Evolutionary conservation across 345 rosid genomes (phyloP).

Genomic region (Populus ilicifolia): DNA sequence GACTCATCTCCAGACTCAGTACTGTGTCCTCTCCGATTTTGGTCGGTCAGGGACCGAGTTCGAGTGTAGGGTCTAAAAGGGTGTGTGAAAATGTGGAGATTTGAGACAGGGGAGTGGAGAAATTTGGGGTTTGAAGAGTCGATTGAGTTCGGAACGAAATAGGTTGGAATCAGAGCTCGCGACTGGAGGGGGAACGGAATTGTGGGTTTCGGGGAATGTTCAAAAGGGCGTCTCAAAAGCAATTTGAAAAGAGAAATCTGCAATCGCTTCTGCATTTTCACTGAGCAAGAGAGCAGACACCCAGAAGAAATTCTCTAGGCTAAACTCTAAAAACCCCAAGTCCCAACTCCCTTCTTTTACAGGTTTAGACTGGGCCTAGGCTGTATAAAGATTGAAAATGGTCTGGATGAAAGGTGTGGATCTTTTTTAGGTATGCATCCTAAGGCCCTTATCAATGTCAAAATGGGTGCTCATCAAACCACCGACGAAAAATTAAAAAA

Average conservation of each 20-base stretch:
- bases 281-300: neutral
- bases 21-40: conserved; percentile 29
- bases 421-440: fast-evolving
- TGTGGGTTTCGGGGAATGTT: conserved; percentile 21
- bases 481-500: neutral
- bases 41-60: neutral
- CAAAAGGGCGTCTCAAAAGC: conserved; percentile 25
- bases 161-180: conserved; percentile 10
- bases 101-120: conserved; percentile 9
- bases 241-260: conserved; percentile 35
- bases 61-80: conserved; percentile 6
- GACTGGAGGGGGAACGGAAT: conserved; percentile 14
- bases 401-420: neutral
- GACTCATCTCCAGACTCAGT: conserved; percentile 32
- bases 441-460: neutral
- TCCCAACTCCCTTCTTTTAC: no score
- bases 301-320: neutral
- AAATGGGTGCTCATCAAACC: neutral
- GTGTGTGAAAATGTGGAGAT: neutral
- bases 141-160: conserved; percentile 13
- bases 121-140: conserved; percentile 3
- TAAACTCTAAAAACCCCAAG: neutral
- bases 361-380: neutral
- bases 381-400: neutral
- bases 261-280: conserved; percentile 37